Evolutionary conservation across 768 basidiomycete genomes (phyloP).

Genomic region (Mycena epipterygia): DNA sequence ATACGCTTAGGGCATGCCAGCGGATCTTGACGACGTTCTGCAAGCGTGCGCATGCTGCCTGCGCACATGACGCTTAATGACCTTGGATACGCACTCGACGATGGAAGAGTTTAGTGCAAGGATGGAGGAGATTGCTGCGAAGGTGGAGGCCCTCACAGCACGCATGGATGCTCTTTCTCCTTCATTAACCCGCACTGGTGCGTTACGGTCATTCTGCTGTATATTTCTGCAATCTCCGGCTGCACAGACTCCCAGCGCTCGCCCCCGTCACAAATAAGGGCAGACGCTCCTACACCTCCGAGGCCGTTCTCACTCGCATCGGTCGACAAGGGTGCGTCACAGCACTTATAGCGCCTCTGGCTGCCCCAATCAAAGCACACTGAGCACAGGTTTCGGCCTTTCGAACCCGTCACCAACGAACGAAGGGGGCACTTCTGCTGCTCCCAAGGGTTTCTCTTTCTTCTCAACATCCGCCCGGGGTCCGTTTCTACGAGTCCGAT

Average conservation of each 20-base stretch:
- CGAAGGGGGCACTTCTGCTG: slow-evolving; percentile 4
- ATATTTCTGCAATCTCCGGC: slow-evolving; percentile 3
- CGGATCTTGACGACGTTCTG: slow-evolving; percentile 4
- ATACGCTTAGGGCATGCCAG: slow-evolving; percentile 9
- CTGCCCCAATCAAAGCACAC: too few relatives aligned
- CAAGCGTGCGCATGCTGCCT: background rate
- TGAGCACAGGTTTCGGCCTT: background rate
- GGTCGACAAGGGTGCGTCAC: too few relatives aligned
- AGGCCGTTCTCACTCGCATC: too few relatives aligned
- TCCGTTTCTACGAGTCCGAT: too few relatives aligned
- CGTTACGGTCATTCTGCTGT: slow-evolving; percentile 8
- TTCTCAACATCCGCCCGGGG: too few relatives aligned
- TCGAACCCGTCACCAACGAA: slow-evolving; percentile 2
- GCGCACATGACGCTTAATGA: slow-evolving; percentile 3
- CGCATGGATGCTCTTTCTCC: slow-evolving; percentile 9
- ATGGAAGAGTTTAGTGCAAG: slow-evolving; percentile 6
- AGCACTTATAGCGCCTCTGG: too few relatives aligned
- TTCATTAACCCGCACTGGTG: slow-evolving; percentile 8
- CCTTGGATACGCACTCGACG: slow-evolving; percentile 10
- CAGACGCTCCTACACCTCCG: slow-evolving; percentile 5
- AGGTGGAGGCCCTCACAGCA: slow-evolving; percentile 16
- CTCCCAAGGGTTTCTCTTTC: background rate
- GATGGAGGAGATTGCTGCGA: slow-evolving; percentile 4
- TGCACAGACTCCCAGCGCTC: slow-evolving; percentile 17
- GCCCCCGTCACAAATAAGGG: slow-evolving; percentile 6